A percentile compares a stretch with the other conserved stretches of the same genome.
Conservation (phyloP, 306 rosid genomes). For the Hippophae tibetana region DNA sequence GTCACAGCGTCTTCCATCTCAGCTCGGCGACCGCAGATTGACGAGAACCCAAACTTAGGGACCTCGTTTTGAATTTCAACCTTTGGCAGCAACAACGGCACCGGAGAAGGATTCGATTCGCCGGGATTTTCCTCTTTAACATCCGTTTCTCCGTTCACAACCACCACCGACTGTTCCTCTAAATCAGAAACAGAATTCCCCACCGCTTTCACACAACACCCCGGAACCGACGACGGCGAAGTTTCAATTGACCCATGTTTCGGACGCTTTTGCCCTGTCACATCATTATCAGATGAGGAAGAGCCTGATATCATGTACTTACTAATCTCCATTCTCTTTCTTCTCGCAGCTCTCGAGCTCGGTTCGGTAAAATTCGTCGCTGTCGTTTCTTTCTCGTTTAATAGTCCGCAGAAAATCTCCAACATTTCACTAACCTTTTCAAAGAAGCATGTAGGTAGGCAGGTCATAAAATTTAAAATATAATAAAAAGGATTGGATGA, state of each 20-base stretch:
- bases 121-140: background rate
- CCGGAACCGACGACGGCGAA: too few species aligned
- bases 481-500: too few species aligned
- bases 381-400: constrained; percentile 22
- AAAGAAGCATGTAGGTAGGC: background rate
- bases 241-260: too few species aligned
- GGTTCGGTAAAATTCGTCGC: constrained; percentile 14
- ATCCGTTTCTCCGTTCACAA: too few species aligned
- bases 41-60: constrained; percentile 38
- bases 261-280: too few species aligned
- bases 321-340: constrained; percentile 46
- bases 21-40: constrained; percentile 52
- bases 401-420: constrained; percentile 31
- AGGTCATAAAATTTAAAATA: background rate
- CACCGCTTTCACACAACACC: too few species aligned
- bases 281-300: background rate
- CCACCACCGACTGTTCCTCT: background rate
- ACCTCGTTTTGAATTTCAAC: background rate
- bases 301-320: constrained; percentile 31
- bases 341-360: constrained; percentile 34
- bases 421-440: constrained; percentile 18
- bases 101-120: background rate
- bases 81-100: background rate
- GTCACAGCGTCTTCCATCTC: constrained; percentile 63
- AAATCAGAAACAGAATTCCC: background rate